A percentile compares a stretch with the other conserved stretches of the same genome.
Evolutionary conservation across 2,329 filamentous ascomycete genomes (phyloP).

Genomic region (Fusarium penzigii): DNA sequence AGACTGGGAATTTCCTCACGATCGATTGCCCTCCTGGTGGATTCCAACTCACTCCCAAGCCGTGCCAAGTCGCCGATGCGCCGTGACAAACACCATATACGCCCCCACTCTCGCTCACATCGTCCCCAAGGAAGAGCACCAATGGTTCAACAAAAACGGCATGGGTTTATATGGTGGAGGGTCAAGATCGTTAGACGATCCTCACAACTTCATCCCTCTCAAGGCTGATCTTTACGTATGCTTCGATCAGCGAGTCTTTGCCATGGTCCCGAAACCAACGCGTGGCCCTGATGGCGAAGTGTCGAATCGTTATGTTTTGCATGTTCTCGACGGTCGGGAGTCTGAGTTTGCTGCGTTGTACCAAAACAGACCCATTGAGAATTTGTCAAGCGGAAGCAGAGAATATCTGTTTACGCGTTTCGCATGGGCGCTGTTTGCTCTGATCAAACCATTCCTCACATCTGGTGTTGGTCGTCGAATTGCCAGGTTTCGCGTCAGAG

Average conservation of each 20-base stretch:
- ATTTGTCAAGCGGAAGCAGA: slow-evolving; percentile 7
- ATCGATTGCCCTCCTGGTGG: slow-evolving; percentile 18
- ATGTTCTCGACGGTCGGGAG: slow-evolving; percentile 10
- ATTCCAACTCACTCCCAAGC: background rate
- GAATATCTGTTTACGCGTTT: slow-evolving; percentile 17
- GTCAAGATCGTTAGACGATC: slow-evolving; percentile 17
- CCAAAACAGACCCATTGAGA: slow-evolving; percentile 12
- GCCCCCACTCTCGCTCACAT: slow-evolving; percentile 21
- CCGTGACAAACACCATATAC: slow-evolving; percentile 21
- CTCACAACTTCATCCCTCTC: slow-evolving; percentile 16
- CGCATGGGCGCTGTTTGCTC: slow-evolving; percentile 16
- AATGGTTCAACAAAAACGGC: slow-evolving; percentile 22
- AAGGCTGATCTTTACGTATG: slow-evolving; percentile 22
- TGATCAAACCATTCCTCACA: slow-evolving; percentile 15
- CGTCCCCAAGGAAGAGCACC: slow-evolving; percentile 16
- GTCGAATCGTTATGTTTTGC: slow-evolving; percentile 10
- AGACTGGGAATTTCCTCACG: slow-evolving; percentile 24
- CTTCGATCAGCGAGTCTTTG: slow-evolving; percentile 20
- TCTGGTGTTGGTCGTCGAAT: slow-evolving; percentile 13
- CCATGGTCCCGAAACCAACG: slow-evolving; percentile 10
- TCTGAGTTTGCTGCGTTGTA: slow-evolving; percentile 19
- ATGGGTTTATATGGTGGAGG: slow-evolving; percentile 21
- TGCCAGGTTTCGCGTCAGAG: slow-evolving; percentile 5
- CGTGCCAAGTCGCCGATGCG: slow-evolving; percentile 9
- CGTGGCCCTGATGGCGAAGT: background rate